Base-by-base conservation (phyloP, 2,329 filamentous ascomycete genomes). In the Cordyceps pruinosa region DNA sequence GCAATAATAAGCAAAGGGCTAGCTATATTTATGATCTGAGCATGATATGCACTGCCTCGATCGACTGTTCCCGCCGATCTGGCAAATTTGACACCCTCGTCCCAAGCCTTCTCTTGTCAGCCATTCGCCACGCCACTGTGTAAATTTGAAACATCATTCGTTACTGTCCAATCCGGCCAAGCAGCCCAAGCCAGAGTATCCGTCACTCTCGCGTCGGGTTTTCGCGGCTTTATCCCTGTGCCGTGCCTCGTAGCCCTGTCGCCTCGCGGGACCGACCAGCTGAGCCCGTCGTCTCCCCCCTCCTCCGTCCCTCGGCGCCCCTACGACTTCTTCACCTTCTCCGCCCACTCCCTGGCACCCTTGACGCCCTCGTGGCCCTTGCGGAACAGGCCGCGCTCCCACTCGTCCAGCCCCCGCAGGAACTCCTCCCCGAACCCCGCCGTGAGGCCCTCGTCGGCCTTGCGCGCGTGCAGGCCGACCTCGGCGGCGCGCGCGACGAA, bases 381-480 rank as follows among this genome's bases (percentile, higher is more conserved):
- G 46, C 87, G 80, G 67, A 93, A 93, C 61, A 93, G 63, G 59
- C 80, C 81, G 64, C 92, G 81, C 75, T 99, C 94, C 71, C 85
- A 91, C 75, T 97, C 92, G 66, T 97, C 94, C 57, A 99, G 72
- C 0, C 92, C 91, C 30, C 89, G 80, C 65, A 97, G 75, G 65
- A 97, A 97, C 63, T 97, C 92, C 58, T 86, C 85, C 77, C 83
- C 61, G 75, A 80, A 62, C 72, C 86, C 68, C 71, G 82, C 74
- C 75, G 82, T 72, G 13, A 79, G 74, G 28, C 66, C 73, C 12
- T 86, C 86, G 15, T 87, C 86, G 4, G 88, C 87, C 72, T 96
- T 96, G 63, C 92, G 85, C 2, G 92, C 93, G 69, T 96, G 90
- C 68, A 97, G 83, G 6, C 89, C 89, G 51, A 97, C 89, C 61